phyloP scores from a whole-genome alignment of 768 basidiomycete species.

The Trametes punicea region DNA sequence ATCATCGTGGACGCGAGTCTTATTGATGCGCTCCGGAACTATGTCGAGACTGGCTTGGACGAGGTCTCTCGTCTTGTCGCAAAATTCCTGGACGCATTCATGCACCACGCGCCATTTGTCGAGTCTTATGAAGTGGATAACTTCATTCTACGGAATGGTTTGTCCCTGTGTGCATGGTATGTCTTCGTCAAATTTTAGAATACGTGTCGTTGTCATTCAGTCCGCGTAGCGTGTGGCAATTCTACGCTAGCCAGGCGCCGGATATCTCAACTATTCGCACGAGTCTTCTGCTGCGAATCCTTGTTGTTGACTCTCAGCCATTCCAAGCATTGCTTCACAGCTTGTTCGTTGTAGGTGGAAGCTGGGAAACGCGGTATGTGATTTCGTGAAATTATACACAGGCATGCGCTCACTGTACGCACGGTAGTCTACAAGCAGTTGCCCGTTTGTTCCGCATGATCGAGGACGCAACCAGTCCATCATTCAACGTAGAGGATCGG shows the following conservation, averaged over 20 bases:
- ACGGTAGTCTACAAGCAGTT: conserved; percentile 47
- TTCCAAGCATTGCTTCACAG: conserved; percentile 49
- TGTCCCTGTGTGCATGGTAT: conserved; percentile 58
- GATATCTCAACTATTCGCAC: conserved; percentile 55
- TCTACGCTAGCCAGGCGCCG: conserved; percentile 58
- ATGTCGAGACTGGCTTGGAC: conserved; percentile 45
- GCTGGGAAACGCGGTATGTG: conserved; percentile 53
- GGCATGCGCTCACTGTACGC: background rate
- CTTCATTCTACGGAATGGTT: conserved; percentile 63
- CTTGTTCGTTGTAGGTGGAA: conserved; percentile 34
- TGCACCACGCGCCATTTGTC: conserved; percentile 56
- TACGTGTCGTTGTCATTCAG: background rate
- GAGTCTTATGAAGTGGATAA: conserved; percentile 71
- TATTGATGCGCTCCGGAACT: conserved; percentile 49
- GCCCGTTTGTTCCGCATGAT: conserved; percentile 62
- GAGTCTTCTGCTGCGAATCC: conserved; percentile 51
- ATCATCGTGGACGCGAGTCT: conserved; percentile 59
- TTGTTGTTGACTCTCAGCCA: conserved; percentile 63
- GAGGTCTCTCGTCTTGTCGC: conserved; percentile 52
- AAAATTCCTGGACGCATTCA: conserved; percentile 60
- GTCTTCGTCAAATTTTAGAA: conserved; percentile 9
- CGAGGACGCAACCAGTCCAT: conserved; percentile 60
- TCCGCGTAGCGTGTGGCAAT: conserved; percentile 59
- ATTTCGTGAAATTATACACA: background rate
- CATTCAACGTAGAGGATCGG: conserved; percentile 57